Percentiles rank a stretch among this genome's conserved stretches.
Evolutionary conservation across 306 rosid genomes (phyloP).

Genomic region (Lathyrus aphaca): DNA sequence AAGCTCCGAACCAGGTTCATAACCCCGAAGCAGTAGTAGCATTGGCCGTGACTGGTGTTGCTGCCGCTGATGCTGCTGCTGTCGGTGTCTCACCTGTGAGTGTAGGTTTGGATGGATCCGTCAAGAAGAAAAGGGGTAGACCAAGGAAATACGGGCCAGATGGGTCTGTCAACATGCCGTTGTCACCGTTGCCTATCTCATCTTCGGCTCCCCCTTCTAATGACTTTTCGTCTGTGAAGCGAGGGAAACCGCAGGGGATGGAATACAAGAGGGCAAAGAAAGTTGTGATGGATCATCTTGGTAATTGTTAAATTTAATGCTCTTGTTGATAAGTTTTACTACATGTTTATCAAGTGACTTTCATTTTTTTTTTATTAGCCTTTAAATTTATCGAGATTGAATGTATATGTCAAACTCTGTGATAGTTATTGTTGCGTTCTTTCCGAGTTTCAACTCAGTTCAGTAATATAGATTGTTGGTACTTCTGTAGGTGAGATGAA

Average conservation of each 20-base stretch:
- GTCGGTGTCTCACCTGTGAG: slow-evolving; percentile 50
- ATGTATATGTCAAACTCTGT: too few relatives aligned
- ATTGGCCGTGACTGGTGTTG: background rate
- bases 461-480: slow-evolving; percentile 33
- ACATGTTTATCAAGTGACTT: slow-evolving; percentile 23
- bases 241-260: slow-evolving; percentile 60
- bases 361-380: slow-evolving; percentile 8
- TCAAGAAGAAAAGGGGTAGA: slow-evolving; percentile 82
- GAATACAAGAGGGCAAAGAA: slow-evolving; percentile 66
- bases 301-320: slow-evolving; percentile 44
- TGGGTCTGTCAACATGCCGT: slow-evolving; percentile 76
- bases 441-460: slow-evolving; percentile 16
- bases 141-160: slow-evolving; percentile 88
- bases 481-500: slow-evolving; percentile 60
- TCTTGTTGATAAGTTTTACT: slow-evolving; percentile 23
- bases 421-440: background rate
- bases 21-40: slow-evolving; percentile 36
- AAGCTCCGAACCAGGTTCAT: slow-evolving; percentile 57
- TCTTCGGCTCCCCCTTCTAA: slow-evolving; percentile 60
- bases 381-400: background rate
- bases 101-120: slow-evolving; percentile 57
- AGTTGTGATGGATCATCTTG: slow-evolving; percentile 59
- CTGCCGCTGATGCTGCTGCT: slow-evolving; percentile 16
- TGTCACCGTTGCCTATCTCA: slow-evolving; percentile 73
- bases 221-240: slow-evolving; percentile 55